A percentile compares a stretch with the other conserved stretches of the same genome.
phyloP scores from a whole-genome alignment of 306 rosid species.

The Leucaena leucocephala region DNA sequence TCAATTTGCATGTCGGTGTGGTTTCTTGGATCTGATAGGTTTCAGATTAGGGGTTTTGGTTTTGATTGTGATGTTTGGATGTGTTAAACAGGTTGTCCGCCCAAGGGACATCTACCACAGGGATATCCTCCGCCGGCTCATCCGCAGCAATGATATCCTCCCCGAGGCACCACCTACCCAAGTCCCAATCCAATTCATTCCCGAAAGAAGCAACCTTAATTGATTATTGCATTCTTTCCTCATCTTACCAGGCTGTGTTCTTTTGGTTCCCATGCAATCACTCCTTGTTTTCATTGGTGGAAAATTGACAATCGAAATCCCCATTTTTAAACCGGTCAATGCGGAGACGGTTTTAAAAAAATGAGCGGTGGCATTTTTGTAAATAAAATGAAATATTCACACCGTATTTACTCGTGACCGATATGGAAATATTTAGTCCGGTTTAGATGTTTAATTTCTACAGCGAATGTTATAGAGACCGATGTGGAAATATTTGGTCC shows the following conservation, averaged over 20 bases:
- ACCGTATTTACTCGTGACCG: too few species aligned
- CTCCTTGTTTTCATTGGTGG: background rate
- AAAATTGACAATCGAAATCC: too few species aligned
- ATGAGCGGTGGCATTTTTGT: too few species aligned
- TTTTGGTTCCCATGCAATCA: background rate
- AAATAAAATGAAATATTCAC: too few species aligned
- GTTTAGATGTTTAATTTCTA: too few species aligned
- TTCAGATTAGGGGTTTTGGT: background rate
- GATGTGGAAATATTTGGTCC: too few species aligned
- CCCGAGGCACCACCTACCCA: background rate
- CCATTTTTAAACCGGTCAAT: too few species aligned
- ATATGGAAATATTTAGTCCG: too few species aligned
- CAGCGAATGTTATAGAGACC: too few species aligned
- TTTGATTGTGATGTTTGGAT: background rate
- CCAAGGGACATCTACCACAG: constrained; percentile 59
- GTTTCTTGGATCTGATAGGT: background rate
- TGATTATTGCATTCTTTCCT: background rate
- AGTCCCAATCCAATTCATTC: background rate
- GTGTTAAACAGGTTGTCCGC: constrained; percentile 67
- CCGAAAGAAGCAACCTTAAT: background rate
- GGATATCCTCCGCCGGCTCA: constrained; percentile 76
- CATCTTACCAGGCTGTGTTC: background rate
- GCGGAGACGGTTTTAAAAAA: too few species aligned
- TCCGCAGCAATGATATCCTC: constrained; percentile 72
- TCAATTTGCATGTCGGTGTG: constrained; percentile 21